These are phyloP conservation scores for Yarrowia keelungensis DNA, from an alignment of 805 yeast genomes.

Conservation along the genomic window DNA sequence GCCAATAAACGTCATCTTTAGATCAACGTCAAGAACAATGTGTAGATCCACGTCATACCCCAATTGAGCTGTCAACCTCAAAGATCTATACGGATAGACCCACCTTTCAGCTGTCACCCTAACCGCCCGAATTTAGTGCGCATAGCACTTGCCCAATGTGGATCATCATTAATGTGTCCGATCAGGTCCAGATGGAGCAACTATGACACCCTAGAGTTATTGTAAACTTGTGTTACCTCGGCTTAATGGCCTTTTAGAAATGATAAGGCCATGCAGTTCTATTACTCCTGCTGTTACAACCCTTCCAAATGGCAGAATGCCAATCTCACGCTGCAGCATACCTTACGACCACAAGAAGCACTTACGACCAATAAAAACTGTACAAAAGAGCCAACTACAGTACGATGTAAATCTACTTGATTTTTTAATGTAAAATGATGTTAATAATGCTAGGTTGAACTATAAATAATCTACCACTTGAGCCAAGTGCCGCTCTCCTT, in stretches of 20 bases:
- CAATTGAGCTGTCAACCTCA: background rate
- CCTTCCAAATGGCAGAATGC: too few species aligned
- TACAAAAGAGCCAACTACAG: too few species aligned
- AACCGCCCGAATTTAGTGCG: background rate
- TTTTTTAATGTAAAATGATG: background rate
- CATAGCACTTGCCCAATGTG: background rate
- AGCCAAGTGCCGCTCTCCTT: conserved; percentile 38
- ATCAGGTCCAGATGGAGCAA: background rate
- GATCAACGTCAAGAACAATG: background rate
- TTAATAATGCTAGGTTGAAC: conserved; percentile 34
- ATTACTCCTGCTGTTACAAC: too few species aligned
- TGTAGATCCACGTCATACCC: background rate
- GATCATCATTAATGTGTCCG: background rate
- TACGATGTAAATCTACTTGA: too few species aligned
- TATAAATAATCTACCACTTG: conserved; percentile 36
- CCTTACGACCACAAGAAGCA: too few species aligned
- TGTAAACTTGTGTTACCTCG: too few species aligned
- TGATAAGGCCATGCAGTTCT: too few species aligned
- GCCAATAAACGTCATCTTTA: background rate
- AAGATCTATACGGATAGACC: background rate
- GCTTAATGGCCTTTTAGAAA: too few species aligned
- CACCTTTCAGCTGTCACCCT: background rate
- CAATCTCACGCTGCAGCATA: too few species aligned
- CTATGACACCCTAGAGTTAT: too few species aligned
- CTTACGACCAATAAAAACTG: too few species aligned